Evolutionary conservation across 352 stramenopile species (phyloP), one percentile per base, ranked within the genome.

Genomic region (Saprolegnia parasitica): DNA sequence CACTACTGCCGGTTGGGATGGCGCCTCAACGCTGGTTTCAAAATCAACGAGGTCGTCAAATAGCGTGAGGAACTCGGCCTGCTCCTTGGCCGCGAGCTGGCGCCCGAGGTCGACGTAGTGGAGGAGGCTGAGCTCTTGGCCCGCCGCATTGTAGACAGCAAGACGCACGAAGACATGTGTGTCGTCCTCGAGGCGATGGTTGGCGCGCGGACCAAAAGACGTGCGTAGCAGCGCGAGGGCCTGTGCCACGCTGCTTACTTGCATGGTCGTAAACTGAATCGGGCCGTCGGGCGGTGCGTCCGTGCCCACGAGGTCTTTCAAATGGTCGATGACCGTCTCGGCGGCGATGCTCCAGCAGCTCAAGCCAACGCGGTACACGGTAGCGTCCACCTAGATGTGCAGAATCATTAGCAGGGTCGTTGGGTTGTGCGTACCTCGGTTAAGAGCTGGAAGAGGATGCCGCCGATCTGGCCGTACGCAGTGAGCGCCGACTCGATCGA

Each of bases 361-460:
- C 45, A 68, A 60, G 11, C 62, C 62, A n/a, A 68, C 23, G 2
- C 11, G 13, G 20, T 60, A 60, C 35, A 20, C 52, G 13, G 24
- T n/a, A 15, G 35, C 35, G 11, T 35, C 35, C 11, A 24, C 35
- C 52, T 60, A 60, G 29, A 35, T 42, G 11, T 8, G 9, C 9
- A 15, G 20, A 60, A 11, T 13, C 13, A 60, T 60, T 4, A 26
- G 52, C 3, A 60, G n/a, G 3, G 11, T 1, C 35, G 52, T 24
- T 46, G 16, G 26, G 47, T 9, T 2, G 10, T 6, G 8, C n/a
- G 35, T 24, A 24, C 47, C 21, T 68, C 1, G 13, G 8, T 5
- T 18, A 68, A 68, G 26, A 68, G n/a, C 26, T 47, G 62, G n/a
- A 56, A 68, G 21, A 68, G 37, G 11, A 68, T 68, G 32, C 62